A percentile compares a stretch with the other conserved stretches of the same genome.
Conservation (phyloP, 805 yeast species). For the Diddensiella santjacobensis region DNA sequence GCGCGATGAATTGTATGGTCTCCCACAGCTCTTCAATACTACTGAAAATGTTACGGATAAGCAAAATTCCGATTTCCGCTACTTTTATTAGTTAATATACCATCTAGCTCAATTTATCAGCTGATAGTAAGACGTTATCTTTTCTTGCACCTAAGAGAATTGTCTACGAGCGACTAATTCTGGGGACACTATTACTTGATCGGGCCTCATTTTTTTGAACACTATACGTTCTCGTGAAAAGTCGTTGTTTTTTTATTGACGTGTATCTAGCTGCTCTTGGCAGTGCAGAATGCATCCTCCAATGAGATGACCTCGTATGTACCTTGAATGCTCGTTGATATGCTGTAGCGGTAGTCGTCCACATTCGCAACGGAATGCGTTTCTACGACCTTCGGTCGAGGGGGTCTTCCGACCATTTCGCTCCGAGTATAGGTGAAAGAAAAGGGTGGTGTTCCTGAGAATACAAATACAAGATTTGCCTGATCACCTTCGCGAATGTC, state of each 20-base stretch:
- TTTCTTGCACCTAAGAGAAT: no score
- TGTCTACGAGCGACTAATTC: no score
- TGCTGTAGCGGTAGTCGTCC: conserved; percentile 61
- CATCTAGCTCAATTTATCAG: no score
- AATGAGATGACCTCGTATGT: conserved; percentile 89
- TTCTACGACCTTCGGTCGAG: conserved; percentile 51
- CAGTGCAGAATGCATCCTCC: conserved; percentile 73
- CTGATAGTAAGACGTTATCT: no score
- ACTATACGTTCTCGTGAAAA: no score
- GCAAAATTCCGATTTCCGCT: neutral
- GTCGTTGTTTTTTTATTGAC: no score
- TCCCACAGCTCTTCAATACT: neutral
- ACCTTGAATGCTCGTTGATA: conserved; percentile 82
- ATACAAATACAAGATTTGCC: conserved; percentile 77
- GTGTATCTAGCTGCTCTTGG: neutral
- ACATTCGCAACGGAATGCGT: conserved; percentile 56
- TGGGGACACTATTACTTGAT: no score
- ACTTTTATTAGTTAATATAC: neutral
- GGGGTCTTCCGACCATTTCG: conserved; percentile 39
- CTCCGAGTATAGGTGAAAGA: conserved; percentile 78
- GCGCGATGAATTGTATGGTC: neutral
- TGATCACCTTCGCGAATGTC: conserved; percentile 94
- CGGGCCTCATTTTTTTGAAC: no score
- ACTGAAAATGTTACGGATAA: neutral
- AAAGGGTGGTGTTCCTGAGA: conserved; percentile 90